A percentile compares a stretch with the other conserved stretches of the same genome.
phyloP scores from a whole-genome alignment of 2,329 filamentous ascomycete genomes.

The Ilyonectria sp. region DNA sequence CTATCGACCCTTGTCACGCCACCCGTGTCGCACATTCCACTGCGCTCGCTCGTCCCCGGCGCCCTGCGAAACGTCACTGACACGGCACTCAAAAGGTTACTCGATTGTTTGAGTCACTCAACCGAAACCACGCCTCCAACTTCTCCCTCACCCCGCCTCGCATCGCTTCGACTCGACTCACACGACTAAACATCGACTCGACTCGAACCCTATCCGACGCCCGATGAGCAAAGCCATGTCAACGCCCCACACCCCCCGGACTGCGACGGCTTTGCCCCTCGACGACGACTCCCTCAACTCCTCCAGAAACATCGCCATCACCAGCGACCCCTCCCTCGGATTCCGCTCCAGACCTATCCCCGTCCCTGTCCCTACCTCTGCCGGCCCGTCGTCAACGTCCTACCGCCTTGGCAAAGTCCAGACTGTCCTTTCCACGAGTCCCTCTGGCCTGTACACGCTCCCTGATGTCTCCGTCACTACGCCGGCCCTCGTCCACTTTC shows the following conservation, averaged over 20 bases:
- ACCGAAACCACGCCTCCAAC: not conserved
- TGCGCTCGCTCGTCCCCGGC: not conserved
- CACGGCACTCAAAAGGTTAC: not conserved
- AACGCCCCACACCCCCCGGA: conserved; percentile 47
- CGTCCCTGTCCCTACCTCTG: conserved; percentile 36
- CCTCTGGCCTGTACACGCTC: conserved; percentile 38
- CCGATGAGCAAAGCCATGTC: conserved; percentile 50
- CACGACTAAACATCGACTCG: conserved; percentile 35
- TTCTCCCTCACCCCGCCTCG: conserved; percentile 9
- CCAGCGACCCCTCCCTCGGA: conserved; percentile 41
- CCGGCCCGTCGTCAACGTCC: conserved; percentile 40
- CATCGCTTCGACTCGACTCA: conserved; percentile 15
- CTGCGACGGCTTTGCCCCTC: conserved; percentile 47
- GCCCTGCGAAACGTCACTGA: conserved; percentile 7
- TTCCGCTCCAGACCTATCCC: conserved; percentile 42
- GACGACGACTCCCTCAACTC: conserved; percentile 38
- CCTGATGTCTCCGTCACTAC: conserved; percentile 47
- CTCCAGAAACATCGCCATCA: conserved; percentile 32
- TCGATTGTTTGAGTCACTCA: conserved; percentile 3
- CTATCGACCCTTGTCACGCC: conserved; percentile 1
- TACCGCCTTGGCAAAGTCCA: conserved; percentile 39
- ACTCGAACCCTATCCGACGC: conserved; percentile 42
- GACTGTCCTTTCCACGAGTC: conserved; percentile 39
- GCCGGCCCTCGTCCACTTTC: conserved; percentile 45
- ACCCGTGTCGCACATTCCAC: not conserved